Base-by-base conservation (phyloP, 2,329 filamentous ascomycete genomes). In the Seiridium unicorne region DNA sequence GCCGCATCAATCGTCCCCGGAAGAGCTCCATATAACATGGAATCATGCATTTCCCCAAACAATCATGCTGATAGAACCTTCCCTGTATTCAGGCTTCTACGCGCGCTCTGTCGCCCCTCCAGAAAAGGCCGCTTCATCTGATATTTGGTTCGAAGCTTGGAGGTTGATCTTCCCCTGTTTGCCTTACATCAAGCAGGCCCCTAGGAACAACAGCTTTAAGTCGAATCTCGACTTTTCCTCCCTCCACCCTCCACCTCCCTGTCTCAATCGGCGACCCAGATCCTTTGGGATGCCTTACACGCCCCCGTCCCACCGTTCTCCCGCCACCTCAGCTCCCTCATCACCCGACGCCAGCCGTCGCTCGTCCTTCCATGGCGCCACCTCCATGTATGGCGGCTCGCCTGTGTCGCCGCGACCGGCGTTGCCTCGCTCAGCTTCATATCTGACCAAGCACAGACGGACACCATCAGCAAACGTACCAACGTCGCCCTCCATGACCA, bases 251-350 rank as follows among this genome's bases (percentile, higher is more conserved):
- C 63, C 63, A 64, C 60, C 68, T 63, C 66, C 64, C 63, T 61
- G 62, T 31, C 47, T 58, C 48, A 57, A 60, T 57, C 64, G 68
- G 72, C 67, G 66, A 64, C 61, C 69, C 64, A 66, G 65, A 69
- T 66, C 66, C 59, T 69, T 74, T 74, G 80, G 84, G 80, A 95
- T 95, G 91, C 91, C 91, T 86, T 95, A 95, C 81, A 95, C 91
- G 76, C 91, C 91, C 62, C 91, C 91, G 64, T 86, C 88, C 69
- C 84, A 85, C 72, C 79, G 82, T 72, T 88, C 86, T 62, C 85
- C 86, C 70, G 80, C 85, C 67, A 80, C 83, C 63, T 87, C 86
- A 69, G 79, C 80, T 61, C 77, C 83, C 56, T 70, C 79, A 31
- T 88, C 86, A 56, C 86, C 86, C 10, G 77, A 80, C 66, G 71